phyloP scores from a whole-genome alignment of 106 monocot species.

The Phalaenopsis equestris region DNA sequence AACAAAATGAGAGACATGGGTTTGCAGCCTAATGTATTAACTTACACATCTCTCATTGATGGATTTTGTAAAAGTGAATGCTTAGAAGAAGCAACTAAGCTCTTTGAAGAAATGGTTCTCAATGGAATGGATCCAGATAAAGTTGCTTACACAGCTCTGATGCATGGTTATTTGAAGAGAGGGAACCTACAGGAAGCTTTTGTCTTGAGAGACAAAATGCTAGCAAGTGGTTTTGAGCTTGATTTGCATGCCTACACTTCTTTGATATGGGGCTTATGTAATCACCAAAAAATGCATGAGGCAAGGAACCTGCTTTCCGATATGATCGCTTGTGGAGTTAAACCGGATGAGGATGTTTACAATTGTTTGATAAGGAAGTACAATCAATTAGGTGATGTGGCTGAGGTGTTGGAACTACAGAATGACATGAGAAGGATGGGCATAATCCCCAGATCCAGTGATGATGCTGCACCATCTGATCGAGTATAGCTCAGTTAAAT shows the following conservation, averaged over 20 bases:
- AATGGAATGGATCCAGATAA: conserved; percentile 58
- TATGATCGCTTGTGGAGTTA: conserved; percentile 53
- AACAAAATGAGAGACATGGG: conserved; percentile 56
- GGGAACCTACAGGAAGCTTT: conserved; percentile 65
- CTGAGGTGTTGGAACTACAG: conserved; percentile 36
- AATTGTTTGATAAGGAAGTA: conserved; percentile 65
- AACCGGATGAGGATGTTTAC: conserved; percentile 68
- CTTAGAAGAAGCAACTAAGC: conserved; percentile 37
- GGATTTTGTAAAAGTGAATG: conserved; percentile 62
- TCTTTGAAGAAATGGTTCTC: conserved; percentile 64
- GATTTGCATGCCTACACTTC: conserved; percentile 61
- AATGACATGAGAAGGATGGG: conserved; percentile 56
- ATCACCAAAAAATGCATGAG: conserved; percentile 40
- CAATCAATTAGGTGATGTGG: conserved; percentile 42
- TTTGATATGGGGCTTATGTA: conserved; percentile 78
- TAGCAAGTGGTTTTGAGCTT: conserved; percentile 49
- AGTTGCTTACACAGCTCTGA: conserved; percentile 63
- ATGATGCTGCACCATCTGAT: conserved; percentile 10
- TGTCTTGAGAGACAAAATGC: conserved; percentile 52
- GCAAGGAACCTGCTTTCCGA: conserved; percentile 53
- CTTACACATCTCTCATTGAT: conserved; percentile 69
- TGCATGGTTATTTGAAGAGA: conserved; percentile 64
- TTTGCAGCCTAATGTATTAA: conserved; percentile 55
- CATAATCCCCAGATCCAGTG: conserved; percentile 4
- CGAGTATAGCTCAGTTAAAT: conserved; percentile 4